Evolutionary conservation across 1,284 basidiomycete genomes (phyloP), one percentile per base, ranked within the genome.

Genomic region (Coniferiporia weirii): DNA sequence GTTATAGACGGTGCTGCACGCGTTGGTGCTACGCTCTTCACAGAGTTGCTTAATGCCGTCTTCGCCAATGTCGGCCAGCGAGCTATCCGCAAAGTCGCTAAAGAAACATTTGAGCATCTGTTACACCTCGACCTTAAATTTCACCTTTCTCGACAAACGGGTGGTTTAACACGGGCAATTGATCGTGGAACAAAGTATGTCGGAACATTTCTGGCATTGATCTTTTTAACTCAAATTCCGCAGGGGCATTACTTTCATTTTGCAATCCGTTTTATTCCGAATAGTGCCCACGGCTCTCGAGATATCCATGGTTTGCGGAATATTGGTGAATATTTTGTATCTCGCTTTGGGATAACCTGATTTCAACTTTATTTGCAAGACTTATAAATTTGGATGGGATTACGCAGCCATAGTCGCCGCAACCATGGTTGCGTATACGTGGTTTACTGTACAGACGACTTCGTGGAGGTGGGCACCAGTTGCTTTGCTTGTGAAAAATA

Each of bases 401-500:
- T 99, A 96, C 73, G 96, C 97, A 1, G 92, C 89, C 0, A 88
- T 99, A 45, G 98, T 95, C 0, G 80, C 85, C 0, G 72, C 82
- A 4, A 94, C 96, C 0, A 89, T 99, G 81, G 88, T 82, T 1
- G 85, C 91, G 13, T 99, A 99, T 70, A 92, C 94, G 0, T 98
- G 94, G 93, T 99, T 98, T 71, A 99, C 97, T 0, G 88, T 99
- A 43, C 83, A 85, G 55, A 99, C 96, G 2, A 99, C 96, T 0
- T 85, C 93, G 3, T 99, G 97, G 97, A 77, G 93, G 91, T 93
- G 57, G 65, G 79, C 67, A 2, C 17, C 7, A 12, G 19, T 32
- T 54, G 22, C 60, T 51, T 44, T 10, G 12, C 15, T 5, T 12
- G 34, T 27, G 12, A 40, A 7, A 3, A 40, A 7, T 40, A 48